These are phyloP conservation scores for Cryptococcus maquisensis DNA, from an alignment of 1,284 basidiomycete genomes.

Conservation along the genomic window DNA sequence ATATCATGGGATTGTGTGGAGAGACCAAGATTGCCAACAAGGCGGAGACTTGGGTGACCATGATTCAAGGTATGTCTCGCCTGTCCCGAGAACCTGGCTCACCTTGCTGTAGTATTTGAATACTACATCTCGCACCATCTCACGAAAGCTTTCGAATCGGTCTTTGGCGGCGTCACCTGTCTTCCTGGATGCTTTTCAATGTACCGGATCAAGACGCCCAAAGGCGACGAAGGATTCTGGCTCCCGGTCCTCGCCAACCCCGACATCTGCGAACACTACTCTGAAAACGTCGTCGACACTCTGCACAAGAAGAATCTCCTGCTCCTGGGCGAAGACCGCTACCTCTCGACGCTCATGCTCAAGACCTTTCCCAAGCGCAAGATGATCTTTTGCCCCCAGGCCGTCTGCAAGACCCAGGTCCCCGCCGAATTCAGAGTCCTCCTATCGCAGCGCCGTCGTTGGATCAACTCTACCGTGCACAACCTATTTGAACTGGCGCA, in stretches of 20 bases:
- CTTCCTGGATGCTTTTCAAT: constrained; percentile 98
- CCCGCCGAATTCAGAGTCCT: constrained; percentile 92
- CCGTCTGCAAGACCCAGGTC: constrained; percentile 95
- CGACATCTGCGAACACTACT: constrained; percentile 95
- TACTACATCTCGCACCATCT: constrained; percentile 99
- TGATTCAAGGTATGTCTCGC: constrained; percentile 69
- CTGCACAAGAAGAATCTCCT: constrained; percentile 99
- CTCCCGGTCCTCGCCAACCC: constrained; percentile 96
- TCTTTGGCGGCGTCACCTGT: constrained; percentile 99
- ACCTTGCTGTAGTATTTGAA: constrained; percentile 71
- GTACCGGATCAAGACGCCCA: constrained; percentile 98
- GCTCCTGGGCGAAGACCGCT: constrained; percentile 97
- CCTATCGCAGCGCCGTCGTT: constrained; percentile 92
- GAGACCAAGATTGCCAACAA: constrained; percentile 99
- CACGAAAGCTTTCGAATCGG: constrained; percentile 98
- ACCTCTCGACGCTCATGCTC: constrained; percentile 89
- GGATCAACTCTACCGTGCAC: constrained; percentile 99
- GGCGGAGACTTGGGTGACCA: constrained; percentile 93
- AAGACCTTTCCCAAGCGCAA: constrained; percentile 99
- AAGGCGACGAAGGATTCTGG: constrained; percentile 88
- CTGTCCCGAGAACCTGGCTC: not conserved
- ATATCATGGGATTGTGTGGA: constrained; percentile 98
- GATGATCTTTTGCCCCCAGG: constrained; percentile 98
- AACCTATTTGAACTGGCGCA: constrained; percentile 90
- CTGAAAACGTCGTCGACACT: constrained; percentile 95